These are phyloP conservation scores for Tagetes patula DNA, from an alignment of 129 eudicot genomes.

Conservation along the genomic window DNA sequence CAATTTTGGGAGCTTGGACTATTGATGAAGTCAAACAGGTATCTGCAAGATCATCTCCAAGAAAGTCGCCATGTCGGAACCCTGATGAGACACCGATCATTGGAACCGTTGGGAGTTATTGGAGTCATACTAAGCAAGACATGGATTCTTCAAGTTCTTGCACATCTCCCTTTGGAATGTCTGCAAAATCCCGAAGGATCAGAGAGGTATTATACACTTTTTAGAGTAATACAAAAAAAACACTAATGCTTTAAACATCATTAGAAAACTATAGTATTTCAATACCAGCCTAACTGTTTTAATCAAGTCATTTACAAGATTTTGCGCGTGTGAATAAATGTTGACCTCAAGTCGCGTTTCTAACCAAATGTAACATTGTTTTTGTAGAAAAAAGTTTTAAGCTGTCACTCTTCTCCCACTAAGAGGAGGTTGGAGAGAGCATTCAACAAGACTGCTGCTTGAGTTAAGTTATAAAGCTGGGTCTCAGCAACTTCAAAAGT, in stretches of 20 bases:
- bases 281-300: neutral
- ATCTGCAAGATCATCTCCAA: constrained; percentile 48
- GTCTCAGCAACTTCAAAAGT: constrained; percentile 15
- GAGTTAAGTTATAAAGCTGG: constrained; percentile 12
- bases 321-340: neutral
- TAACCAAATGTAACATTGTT: constrained; percentile 2
- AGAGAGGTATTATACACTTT: constrained; percentile 26
- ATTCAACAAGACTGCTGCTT: constrained; percentile 37
- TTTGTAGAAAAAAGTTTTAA: constrained; percentile 43
- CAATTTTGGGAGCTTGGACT: constrained; percentile 60
- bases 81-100: constrained; percentile 55
- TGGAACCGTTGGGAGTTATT: constrained; percentile 81
- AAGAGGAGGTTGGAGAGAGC: constrained; percentile 54
- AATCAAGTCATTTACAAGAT: neutral
- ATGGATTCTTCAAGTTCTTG: constrained; percentile 37
- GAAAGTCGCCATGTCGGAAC: constrained; percentile 45
- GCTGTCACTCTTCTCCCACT: constrained; percentile 51
- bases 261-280: neutral
- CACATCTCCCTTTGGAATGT: constrained; percentile 26
- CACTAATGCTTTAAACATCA: neutral
- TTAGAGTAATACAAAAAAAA: neutral
- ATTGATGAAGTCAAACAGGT: constrained; percentile 44
- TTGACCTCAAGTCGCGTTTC: constrained; percentile 13
- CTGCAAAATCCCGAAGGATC: constrained; percentile 34
- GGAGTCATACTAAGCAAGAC: constrained; percentile 53